phyloP scores from a whole-genome alignment of 1,139 yeast genomes.

The Casaregolazyma lundiana region DNA sequence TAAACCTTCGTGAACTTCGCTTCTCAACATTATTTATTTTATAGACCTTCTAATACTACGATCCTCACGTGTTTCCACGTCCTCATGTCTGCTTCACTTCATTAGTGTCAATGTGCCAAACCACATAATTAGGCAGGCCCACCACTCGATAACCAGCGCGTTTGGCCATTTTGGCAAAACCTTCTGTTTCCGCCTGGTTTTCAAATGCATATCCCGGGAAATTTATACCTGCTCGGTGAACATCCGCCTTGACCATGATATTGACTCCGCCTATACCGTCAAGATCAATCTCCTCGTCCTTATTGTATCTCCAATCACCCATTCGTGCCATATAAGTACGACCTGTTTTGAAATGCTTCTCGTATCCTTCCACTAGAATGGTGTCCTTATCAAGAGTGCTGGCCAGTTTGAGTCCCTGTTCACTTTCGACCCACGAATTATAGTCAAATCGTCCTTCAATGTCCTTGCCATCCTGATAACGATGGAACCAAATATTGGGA shows the following conservation, averaged over 20 bases:
- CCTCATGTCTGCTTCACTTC: constrained; percentile 18
- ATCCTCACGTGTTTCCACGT: too few species aligned
- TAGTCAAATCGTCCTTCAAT: constrained; percentile 81
- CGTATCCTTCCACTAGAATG: constrained; percentile 87
- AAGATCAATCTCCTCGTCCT: constrained; percentile 60
- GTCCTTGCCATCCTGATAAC: constrained; percentile 65
- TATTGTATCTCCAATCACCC: constrained; percentile 60
- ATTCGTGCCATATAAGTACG: constrained; percentile 76
- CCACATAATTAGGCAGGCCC: constrained; percentile 83
- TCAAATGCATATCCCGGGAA: constrained; percentile 87
- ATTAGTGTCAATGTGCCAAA: constrained; percentile 50
- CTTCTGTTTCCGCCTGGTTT: constrained; percentile 88
- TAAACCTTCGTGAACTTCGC: too few species aligned
- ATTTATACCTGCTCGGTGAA: constrained; percentile 78
- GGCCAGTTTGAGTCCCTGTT: constrained; percentile 65
- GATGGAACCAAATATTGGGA: constrained; percentile 88
- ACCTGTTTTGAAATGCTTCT: constrained; percentile 78
- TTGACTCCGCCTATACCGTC: constrained; percentile 94
- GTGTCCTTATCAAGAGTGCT: constrained; percentile 68
- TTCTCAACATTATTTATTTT: background rate
- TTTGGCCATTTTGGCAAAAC: constrained; percentile 83
- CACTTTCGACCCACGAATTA: constrained; percentile 85
- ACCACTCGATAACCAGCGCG: constrained; percentile 76
- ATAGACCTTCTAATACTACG: too few species aligned
- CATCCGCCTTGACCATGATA: constrained; percentile 72